phyloP scores from a whole-genome alignment of 306 rosid species.

The Vicia faba region DNA sequence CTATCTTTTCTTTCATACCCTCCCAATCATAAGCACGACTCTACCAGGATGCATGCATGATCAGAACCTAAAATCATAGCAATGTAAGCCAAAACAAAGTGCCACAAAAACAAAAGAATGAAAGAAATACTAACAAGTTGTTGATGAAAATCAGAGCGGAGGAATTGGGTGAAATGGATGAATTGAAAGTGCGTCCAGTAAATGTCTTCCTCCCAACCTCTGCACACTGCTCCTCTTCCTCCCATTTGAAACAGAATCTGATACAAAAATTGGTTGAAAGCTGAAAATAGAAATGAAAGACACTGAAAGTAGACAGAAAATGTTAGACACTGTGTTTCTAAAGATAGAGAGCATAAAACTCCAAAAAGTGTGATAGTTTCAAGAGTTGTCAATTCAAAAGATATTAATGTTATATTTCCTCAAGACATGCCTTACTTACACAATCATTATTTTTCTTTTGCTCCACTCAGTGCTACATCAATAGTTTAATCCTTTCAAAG shows the following conservation, averaged over 20 bases:
- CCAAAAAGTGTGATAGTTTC: no score
- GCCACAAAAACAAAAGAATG: neutral
- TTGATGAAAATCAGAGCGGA: slow-evolving; percentile 45
- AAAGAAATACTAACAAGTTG: slow-evolving; percentile 49
- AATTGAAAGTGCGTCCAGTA: slow-evolving; percentile 67
- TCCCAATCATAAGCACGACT: neutral
- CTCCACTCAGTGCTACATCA: no score
- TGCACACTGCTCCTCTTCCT: neutral
- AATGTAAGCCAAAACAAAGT: slow-evolving; percentile 10
- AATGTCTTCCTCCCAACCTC: slow-evolving; percentile 60
- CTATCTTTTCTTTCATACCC: neutral
- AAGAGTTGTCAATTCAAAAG: no score
- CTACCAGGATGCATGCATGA: slow-evolving; percentile 5
- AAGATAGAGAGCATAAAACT: no score
- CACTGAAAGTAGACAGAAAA: neutral
- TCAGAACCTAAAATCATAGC: neutral
- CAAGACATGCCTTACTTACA: no score
- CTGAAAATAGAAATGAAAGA: slow-evolving; percentile 7
- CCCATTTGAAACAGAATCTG: slow-evolving; percentile 5
- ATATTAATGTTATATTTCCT: no score
- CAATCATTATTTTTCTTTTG: no score
- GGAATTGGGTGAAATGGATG: slow-evolving; percentile 50
- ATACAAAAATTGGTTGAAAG: slow-evolving; percentile 3
- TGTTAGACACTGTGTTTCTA: no score
- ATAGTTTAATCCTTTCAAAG: no score